These are phyloP conservation scores for Talaromyces islandicus DNA, from an alignment of 2,329 filamentous ascomycete genomes.

Conservation along the genomic window DNA sequence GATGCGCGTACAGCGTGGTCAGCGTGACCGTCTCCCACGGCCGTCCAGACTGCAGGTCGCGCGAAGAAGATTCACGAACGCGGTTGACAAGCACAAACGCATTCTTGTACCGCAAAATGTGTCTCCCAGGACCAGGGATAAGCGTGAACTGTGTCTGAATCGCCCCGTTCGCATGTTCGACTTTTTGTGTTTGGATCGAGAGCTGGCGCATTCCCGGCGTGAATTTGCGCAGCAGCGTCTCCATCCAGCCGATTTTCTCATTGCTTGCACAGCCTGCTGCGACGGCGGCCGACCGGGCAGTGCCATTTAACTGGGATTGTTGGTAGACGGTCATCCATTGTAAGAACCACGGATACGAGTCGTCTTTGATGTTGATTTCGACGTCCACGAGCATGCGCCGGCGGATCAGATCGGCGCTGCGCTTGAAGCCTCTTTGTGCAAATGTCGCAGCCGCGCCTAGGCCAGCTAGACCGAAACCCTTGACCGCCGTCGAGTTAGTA, in stretches of 20 bases:
- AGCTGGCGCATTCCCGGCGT: slow-evolving; percentile 58
- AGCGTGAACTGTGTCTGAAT: slow-evolving; percentile 76
- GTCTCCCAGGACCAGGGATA: slow-evolving; percentile 83
- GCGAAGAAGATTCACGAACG: slow-evolving; percentile 77
- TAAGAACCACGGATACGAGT: slow-evolving; percentile 88
- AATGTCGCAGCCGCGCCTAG: slow-evolving; percentile 77
- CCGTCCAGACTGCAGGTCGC: slow-evolving; percentile 71
- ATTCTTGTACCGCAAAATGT: slow-evolving; percentile 79
- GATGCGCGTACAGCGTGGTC: slow-evolving; percentile 83
- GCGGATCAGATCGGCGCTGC: slow-evolving; percentile 67
- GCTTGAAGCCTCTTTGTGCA: slow-evolving; percentile 69
- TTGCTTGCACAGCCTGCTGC: slow-evolving; percentile 15
- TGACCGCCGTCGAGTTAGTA: slow-evolving; percentile 6
- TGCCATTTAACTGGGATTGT: slow-evolving; percentile 51
- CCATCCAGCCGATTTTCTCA: slow-evolving; percentile 39
- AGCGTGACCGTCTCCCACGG: slow-evolving; percentile 93
- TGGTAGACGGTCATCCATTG: slow-evolving; percentile 89
- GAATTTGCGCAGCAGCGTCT: slow-evolving; percentile 51
- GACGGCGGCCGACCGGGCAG: slow-evolving; percentile 37
- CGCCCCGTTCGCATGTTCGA: slow-evolving; percentile 59
- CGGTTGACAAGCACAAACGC: slow-evolving; percentile 84
- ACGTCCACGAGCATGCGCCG: slow-evolving; percentile 88
- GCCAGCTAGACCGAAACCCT: slow-evolving; percentile 84
- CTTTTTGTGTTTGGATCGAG: slow-evolving; percentile 59
- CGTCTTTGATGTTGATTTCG: slow-evolving; percentile 90